Percentiles rank a stretch among this genome's conserved stretches.
These are phyloP conservation scores for Ustulina deusta DNA, from an alignment of 2,329 filamentous ascomycete species.

Conservation along the genomic window DNA sequence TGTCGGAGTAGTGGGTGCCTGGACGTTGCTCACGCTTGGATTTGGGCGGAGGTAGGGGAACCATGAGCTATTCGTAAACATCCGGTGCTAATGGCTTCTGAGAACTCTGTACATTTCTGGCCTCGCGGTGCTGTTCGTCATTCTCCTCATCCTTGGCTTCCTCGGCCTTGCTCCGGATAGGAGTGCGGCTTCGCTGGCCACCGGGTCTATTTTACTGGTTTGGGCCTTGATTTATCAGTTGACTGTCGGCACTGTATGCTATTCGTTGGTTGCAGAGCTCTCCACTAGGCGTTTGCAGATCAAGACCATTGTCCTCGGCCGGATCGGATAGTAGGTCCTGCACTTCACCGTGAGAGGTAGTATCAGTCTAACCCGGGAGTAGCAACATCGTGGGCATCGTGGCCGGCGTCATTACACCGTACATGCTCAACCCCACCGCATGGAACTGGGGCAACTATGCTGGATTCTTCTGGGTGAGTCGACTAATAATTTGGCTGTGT, in stretches of 20 bases:
- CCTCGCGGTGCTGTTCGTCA: constrained; percentile 76
- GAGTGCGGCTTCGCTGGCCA: constrained; percentile 75
- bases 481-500: constrained; percentile 6
- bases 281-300: constrained; percentile 86
- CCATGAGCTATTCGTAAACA: constrained; percentile 39
- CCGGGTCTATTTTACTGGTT: constrained; percentile 84
- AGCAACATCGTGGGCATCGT: constrained; percentile 85
- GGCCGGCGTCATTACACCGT: constrained; percentile 84
- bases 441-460: constrained; percentile 92
- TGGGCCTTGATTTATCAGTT: constrained; percentile 89
- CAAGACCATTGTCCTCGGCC: constrained; percentile 89
- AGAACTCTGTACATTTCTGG: constrained; percentile 78
- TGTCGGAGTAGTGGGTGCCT: constrained; percentile 83
- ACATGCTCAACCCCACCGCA: constrained; percentile 88
- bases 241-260: constrained; percentile 89
- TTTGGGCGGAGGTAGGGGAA: constrained; percentile 72
- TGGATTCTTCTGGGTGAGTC: constrained; percentile 83
- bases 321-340: constrained; percentile 73
- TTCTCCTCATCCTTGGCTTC: constrained; percentile 88
- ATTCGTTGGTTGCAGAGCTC: constrained; percentile 87
- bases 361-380: constrained; percentile 33
- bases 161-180: constrained; percentile 79
- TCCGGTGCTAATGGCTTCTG: constrained; percentile 55
- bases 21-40: constrained; percentile 81
- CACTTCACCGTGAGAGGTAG: neutral